Conservation (phyloP, 1,284 basidiomycete genomes). For the Fomitopsis pinicola region DNA sequence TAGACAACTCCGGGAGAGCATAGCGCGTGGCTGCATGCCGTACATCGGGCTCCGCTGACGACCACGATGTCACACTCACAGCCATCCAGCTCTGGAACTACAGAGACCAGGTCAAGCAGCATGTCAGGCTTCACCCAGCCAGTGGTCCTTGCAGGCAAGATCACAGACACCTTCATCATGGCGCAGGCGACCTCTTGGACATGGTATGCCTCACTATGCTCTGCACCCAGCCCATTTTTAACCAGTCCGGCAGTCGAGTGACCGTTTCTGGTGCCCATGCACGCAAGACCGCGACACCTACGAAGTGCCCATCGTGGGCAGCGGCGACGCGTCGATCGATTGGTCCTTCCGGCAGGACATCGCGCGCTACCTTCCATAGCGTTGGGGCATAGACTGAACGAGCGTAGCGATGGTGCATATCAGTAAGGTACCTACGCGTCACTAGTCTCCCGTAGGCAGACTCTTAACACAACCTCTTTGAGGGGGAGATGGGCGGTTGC, state of each 20-base stretch:
- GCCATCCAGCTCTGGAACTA: constrained; percentile 7
- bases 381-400: constrained; percentile 6
- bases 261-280: constrained; percentile 11
- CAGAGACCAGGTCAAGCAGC: constrained; percentile 3
- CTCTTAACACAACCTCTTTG: too few relatives aligned
- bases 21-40: constrained; percentile 3
- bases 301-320: constrained; percentile 6
- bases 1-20: constrained; percentile 6
- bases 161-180: constrained; percentile 4
- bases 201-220: not conserved
- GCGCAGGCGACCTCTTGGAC: constrained; percentile 9
- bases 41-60: not conserved
- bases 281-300: constrained; percentile 6
- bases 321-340: constrained; percentile 5
- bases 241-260: not conserved
- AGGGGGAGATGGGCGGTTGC: too few relatives aligned
- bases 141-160: constrained; percentile 6
- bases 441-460: constrained; percentile 4
- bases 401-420: constrained; percentile 3
- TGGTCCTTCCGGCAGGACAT: constrained; percentile 8
- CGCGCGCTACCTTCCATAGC: constrained; percentile 8
- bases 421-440: constrained; percentile 6
- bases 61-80: not conserved
- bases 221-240: not conserved
- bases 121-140: constrained; percentile 8